Evolutionary conservation across 176 grass and related monocot genomes (phyloP).

Genomic region (Carex littledalei): DNA sequence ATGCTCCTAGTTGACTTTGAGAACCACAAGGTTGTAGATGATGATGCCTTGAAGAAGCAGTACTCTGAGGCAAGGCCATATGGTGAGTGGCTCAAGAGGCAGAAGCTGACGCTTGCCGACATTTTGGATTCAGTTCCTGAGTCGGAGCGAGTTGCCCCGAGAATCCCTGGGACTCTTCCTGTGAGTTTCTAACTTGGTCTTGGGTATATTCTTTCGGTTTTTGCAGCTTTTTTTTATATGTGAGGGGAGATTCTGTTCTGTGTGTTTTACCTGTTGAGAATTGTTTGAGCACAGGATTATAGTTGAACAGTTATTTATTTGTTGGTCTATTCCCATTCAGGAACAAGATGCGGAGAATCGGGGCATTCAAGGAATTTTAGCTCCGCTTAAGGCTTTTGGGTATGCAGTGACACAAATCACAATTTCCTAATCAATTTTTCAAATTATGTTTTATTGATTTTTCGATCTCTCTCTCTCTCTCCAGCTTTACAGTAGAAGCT

Average conservation of each 20-base stretch:
- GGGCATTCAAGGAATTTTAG: conserved; percentile 67
- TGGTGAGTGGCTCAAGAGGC: conserved; percentile 73
- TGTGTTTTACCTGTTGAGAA: neutral
- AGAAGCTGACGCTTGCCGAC: conserved; percentile 65
- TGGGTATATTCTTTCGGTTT: conserved; percentile 8
- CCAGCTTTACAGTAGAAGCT: conserved; percentile 87
- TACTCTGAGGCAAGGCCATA: conserved; percentile 87
- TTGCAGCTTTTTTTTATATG: neutral
- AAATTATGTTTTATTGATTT: conserved; percentile 5
- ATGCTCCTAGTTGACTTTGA: conserved; percentile 98
- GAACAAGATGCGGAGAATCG: conserved; percentile 31
- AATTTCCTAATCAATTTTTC: neutral
- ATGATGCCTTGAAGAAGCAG: conserved; percentile 79
- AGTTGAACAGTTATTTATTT: neutral
- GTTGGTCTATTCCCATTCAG: conserved; percentile 27
- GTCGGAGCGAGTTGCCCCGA: conserved; percentile 46
- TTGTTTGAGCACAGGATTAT: neutral
- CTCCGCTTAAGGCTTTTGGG: conserved; percentile 95
- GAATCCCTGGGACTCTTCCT: conserved; percentile 43
- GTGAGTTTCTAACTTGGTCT: conserved; percentile 36
- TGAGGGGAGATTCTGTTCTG: neutral
- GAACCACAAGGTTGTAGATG: conserved; percentile 86
- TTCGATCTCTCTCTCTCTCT: conserved; percentile 17
- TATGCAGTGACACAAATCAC: conserved; percentile 30
- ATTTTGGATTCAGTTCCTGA: conserved; percentile 78